Evolutionary conservation across 2,329 filamentous ascomycete genomes (phyloP).

Genomic region (Madurella fahalii): DNA sequence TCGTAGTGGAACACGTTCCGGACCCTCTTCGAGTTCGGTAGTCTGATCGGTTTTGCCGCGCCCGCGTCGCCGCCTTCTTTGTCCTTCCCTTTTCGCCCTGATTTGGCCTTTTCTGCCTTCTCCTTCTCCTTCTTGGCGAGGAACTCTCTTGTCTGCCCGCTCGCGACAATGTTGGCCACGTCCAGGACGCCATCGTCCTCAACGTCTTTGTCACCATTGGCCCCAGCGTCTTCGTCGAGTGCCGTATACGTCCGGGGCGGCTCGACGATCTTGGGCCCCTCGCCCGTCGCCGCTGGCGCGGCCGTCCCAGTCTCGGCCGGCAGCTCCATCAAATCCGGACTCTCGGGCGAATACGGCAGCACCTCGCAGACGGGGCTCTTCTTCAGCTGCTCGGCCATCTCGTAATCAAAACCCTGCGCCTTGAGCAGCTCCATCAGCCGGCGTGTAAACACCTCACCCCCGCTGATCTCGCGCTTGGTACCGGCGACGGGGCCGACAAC

Average conservation of each 20-base stretch:
- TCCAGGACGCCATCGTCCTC: slow-evolving; percentile 72
- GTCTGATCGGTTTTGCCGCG: slow-evolving; percentile 51
- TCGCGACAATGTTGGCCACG: slow-evolving; percentile 79
- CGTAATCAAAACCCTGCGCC: slow-evolving; percentile 54
- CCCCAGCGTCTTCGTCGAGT: slow-evolving; percentile 30
- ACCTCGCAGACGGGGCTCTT: slow-evolving; percentile 64
- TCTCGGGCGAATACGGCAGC: slow-evolving; percentile 50
- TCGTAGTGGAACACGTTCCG: slow-evolving; percentile 71
- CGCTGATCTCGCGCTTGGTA: slow-evolving; percentile 54
- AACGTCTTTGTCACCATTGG: slow-evolving; percentile 38
- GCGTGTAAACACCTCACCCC: slow-evolving; percentile 82
- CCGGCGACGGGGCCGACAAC: slow-evolving; percentile 50
- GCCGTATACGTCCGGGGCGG: slow-evolving; percentile 22
- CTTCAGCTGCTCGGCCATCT: slow-evolving; percentile 69
- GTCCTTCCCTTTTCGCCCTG: slow-evolving; percentile 58
- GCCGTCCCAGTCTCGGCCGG: slow-evolving; percentile 36
- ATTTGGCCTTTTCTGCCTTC: slow-evolving; percentile 61
- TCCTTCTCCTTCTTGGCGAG: slow-evolving; percentile 79
- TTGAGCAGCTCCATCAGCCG: slow-evolving; percentile 63
- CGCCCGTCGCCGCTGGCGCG: slow-evolving; percentile 24
- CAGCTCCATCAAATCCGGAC: slow-evolving; percentile 45
- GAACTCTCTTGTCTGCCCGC: slow-evolving; percentile 77
- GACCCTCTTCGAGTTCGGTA: slow-evolving; percentile 70
- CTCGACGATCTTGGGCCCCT: slow-evolving; percentile 34
- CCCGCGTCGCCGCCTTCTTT: slow-evolving; percentile 50